Conservation (phyloP, 2,329 filamentous ascomycete genomes). For the Claviceps fusiformis region DNA sequence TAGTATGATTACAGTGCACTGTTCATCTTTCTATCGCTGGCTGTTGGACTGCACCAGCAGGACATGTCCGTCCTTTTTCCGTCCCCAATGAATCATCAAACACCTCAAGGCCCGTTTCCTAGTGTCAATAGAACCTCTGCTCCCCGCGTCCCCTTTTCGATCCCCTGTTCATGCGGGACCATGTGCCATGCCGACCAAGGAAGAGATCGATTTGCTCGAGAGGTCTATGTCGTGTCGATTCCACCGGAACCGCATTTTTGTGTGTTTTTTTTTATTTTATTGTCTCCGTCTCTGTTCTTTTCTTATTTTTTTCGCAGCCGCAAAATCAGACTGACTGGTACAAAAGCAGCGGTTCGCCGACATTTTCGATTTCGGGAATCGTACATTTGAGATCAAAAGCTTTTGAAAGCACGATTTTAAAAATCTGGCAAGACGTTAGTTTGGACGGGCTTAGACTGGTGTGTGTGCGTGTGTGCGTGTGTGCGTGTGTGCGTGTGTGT, state of each 20-base stretch:
- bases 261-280: background rate
- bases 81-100: background rate
- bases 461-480: no score
- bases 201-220: background rate
- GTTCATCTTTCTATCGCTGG: background rate
- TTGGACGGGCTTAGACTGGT: background rate
- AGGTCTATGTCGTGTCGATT: background rate
- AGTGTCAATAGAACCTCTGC: background rate
- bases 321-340: slow-evolving; percentile 54
- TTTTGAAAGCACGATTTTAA: slow-evolving; percentile 98
- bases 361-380: slow-evolving; percentile 96
- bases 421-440: slow-evolving; percentile 53
- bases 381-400: slow-evolving; percentile 98
- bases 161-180: background rate
- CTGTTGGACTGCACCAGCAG: background rate
- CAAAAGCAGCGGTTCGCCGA: slow-evolving; percentile 85
- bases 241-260: background rate
- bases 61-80: background rate
- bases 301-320: no score
- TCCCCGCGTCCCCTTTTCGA: background rate
- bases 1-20: slow-evolving; percentile 5
- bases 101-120: background rate
- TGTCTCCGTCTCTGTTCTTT: no score
- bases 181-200: background rate
- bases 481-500: no score